A percentile compares a stretch with the other conserved stretches of the same genome.
These are phyloP conservation scores for Scheffersomyces insectosa DNA, from an alignment of 1,139 yeast genomes.

Conservation along the genomic window DNA sequence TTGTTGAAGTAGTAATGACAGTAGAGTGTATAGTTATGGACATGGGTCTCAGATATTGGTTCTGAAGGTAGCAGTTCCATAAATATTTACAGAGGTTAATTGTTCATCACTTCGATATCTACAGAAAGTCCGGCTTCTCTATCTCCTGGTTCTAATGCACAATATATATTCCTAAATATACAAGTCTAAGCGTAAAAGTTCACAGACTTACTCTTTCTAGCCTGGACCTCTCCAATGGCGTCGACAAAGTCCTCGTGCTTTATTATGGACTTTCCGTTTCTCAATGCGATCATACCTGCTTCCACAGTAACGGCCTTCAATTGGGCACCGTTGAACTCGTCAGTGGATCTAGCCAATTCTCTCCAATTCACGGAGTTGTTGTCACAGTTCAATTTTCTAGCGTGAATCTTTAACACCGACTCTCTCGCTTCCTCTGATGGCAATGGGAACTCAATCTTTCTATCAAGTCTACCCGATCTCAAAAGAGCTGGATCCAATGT, in stretches of 20 bases:
- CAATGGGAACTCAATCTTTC: slow-evolving; percentile 96
- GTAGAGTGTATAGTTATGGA: too few relatives aligned
- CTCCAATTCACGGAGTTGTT: slow-evolving; percentile 90
- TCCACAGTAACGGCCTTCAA: slow-evolving; percentile 97
- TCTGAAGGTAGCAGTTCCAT: too few relatives aligned
- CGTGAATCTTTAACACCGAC: slow-evolving; percentile 92
- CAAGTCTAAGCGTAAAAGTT: slow-evolving; percentile 78
- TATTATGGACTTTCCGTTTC: slow-evolving; percentile 89
- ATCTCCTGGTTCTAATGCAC: too few relatives aligned
- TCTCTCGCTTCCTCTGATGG: slow-evolving; percentile 98
- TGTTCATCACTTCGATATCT: too few relatives aligned
- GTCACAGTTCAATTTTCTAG: slow-evolving; percentile 94
- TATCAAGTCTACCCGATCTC: slow-evolving; percentile 95
- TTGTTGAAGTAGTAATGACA: too few relatives aligned
- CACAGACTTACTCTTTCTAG: slow-evolving; percentile 91
- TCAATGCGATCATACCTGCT: slow-evolving; percentile 98
- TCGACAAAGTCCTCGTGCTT: slow-evolving; percentile 98
- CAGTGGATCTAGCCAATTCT: slow-evolving; percentile 96
- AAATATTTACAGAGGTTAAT: too few relatives aligned
- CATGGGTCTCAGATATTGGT: too few relatives aligned
- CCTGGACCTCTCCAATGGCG: slow-evolving; percentile 97
- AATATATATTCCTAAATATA: too few relatives aligned
- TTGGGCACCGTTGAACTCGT: slow-evolving; percentile 98
- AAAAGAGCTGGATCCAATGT: slow-evolving; percentile 95
- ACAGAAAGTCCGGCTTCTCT: too few relatives aligned